Evolutionary conservation across 352 stramenopile genomes (phyloP), one percentile per base, ranked within the genome.

Genomic region (Globisporangium cylindrosporum): DNA sequence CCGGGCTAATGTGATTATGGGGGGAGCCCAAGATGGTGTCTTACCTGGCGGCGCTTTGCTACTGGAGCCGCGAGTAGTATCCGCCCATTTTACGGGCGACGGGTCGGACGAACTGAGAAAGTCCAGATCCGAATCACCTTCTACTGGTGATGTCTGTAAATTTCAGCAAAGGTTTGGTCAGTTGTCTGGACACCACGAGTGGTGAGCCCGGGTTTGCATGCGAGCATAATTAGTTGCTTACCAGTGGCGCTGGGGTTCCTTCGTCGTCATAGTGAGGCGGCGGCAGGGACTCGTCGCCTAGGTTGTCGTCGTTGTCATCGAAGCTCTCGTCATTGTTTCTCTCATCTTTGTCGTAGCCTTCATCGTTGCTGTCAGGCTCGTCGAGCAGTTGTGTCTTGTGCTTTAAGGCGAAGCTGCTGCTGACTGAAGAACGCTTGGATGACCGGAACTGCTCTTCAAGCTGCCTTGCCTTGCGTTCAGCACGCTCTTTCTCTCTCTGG

Each of bases 401-500:
- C 20, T 69, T 59, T 4, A 9, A 4, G 0, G 12, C 29, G 6
- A 14, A 27, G 3, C 20, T 27, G 8, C 41, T 55, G 10, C 14
- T 57, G 25, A 32, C 10, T 4, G 54, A 51, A 10, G 49, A 67
- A n/a, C 49, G 59, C 27, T 48, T 48, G 1, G 38, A 68, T 0
- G 34, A 49, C 8, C 15, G 53, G 10, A 73, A 67, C 18, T 76
- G 66, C 18, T 59, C 51, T 56, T 75, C 74, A 0, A 88, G 51
- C 59, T 72, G 64, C 20, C 58, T 59, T 2, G 77, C 74, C 9
- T 73, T 72, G 1, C 77, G 65, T 66, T 83, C 73, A 0, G 80
- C 66, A 3, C 72, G 49, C 24, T 75, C 69, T 65, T 84, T 84
- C 54, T 76, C 74, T 15, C 53, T 69, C 65, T 80, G 70, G 4